Evolutionary conservation across 352 stramenopile species (phyloP).

Genomic region (Poterioochromonas sp.): DNA sequence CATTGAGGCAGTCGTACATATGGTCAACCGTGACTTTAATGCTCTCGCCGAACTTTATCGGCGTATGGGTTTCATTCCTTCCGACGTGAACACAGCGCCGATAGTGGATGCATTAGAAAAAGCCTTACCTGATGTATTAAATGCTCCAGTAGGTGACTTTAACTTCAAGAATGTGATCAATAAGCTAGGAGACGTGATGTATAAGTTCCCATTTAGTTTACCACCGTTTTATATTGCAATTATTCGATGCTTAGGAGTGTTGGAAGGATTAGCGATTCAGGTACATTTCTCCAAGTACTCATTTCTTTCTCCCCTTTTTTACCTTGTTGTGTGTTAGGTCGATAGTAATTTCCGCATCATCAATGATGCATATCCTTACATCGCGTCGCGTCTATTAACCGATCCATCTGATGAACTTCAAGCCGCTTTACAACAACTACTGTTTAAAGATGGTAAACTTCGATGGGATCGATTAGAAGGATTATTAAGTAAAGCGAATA

Average conservation of each 20-base stretch:
- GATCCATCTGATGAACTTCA: constrained; percentile 54
- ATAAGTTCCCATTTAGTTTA: constrained; percentile 67
- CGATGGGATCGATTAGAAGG: constrained; percentile 47
- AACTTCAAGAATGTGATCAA: constrained; percentile 76
- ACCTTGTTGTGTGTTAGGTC: constrained; percentile 39
- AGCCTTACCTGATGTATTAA: constrained; percentile 65
- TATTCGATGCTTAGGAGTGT: constrained; percentile 68
- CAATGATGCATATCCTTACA: constrained; percentile 69
- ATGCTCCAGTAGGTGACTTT: constrained; percentile 61
- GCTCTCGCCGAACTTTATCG: constrained; percentile 61
- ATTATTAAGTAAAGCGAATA: constrained; percentile 44
- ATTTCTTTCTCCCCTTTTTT: constrained; percentile 4
- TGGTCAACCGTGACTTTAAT: constrained; percentile 70
- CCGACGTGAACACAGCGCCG: constrained; percentile 45
- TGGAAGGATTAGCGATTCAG: constrained; percentile 53
- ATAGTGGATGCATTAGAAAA: constrained; percentile 57
- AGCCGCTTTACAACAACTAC: constrained; percentile 51
- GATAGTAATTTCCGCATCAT: constrained; percentile 68
- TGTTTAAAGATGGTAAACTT: constrained; percentile 39
- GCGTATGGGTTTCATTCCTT: constrained; percentile 65
- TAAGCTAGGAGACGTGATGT: constrained; percentile 72
- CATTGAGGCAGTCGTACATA: constrained; percentile 69
- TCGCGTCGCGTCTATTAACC: constrained; percentile 64
- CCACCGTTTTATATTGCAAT: constrained; percentile 76
- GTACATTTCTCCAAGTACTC: constrained; percentile 13